A percentile compares a stretch with the other conserved stretches of the same genome.
Evolutionary conservation across 495 filamentous ascomycete species (phyloP).

Genomic region (Niebla homalea): DNA sequence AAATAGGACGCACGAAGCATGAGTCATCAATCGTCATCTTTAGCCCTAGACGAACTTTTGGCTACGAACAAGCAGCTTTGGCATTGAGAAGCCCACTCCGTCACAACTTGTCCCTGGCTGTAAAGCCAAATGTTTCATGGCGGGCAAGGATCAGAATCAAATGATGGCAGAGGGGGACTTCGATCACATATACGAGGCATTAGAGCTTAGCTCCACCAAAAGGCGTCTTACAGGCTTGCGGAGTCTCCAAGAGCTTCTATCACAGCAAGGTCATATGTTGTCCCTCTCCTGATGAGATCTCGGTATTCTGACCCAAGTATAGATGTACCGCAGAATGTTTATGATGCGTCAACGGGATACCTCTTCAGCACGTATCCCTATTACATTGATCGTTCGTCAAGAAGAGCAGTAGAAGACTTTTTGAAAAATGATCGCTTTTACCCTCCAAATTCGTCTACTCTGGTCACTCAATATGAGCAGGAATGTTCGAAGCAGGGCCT

Average conservation of each 20-base stretch:
- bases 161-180: no score
- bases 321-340: constrained; percentile 22
- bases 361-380: constrained; percentile 76
- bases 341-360: constrained; percentile 43
- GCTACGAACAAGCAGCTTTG: no score
- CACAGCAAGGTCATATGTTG: constrained; percentile 26
- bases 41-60: no score
- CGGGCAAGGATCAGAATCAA: no score
- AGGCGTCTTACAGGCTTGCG: constrained; percentile 31
- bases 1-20: no score
- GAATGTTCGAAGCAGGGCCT: constrained; percentile 66
- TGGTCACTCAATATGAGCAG: constrained; percentile 25
- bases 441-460: constrained; percentile 23
- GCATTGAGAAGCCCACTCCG: no score
- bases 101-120: no score
- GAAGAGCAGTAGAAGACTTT: constrained; percentile 66
- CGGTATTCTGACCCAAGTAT: constrained; percentile 12
- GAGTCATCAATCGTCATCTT: no score
- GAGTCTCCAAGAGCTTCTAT: constrained; percentile 29
- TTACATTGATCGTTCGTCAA: constrained; percentile 74
- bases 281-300: background rate
- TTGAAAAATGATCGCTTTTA: constrained; percentile 48
- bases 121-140: no score
- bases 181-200: no score
- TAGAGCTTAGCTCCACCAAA: constrained; percentile 32